A percentile compares a stretch with the other conserved stretches of the same genome.
phyloP scores from a whole-genome alignment of 441 rosid genomes.

The Manihot esculenta region DNA sequence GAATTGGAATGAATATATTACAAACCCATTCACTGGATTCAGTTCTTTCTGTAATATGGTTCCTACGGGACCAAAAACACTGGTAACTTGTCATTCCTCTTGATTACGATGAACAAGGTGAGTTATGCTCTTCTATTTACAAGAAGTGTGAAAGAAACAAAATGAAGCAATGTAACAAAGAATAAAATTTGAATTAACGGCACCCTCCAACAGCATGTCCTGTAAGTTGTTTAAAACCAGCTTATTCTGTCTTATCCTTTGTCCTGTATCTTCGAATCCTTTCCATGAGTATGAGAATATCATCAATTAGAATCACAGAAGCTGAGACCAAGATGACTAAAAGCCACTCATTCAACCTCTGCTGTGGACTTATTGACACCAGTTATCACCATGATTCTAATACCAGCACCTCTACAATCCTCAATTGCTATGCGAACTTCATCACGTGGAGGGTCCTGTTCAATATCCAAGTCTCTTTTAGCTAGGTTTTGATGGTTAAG shows the following conservation, averaged over 20 bases:
- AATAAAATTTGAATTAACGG: not conserved
- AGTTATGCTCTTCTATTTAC: not conserved
- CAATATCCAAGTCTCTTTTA: constrained; percentile 5
- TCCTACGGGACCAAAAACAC: too few species aligned
- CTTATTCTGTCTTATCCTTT: constrained; percentile 46
- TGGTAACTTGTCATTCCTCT: not conserved
- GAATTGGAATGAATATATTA: too few species aligned
- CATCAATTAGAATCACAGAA: constrained; percentile 80
- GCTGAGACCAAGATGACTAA: constrained; percentile 67
- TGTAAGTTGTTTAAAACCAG: not conserved
- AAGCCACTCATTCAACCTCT: constrained; percentile 74
- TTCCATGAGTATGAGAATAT: constrained; percentile 57
- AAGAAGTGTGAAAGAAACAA: not conserved
- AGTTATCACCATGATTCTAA: constrained; percentile 82
- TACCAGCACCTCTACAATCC: constrained; percentile 84
- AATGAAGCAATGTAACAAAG: not conserved
- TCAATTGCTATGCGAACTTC: constrained; percentile 71
- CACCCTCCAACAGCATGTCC: too few species aligned
- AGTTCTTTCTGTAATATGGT: too few species aligned
- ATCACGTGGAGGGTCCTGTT: constrained; percentile 85
- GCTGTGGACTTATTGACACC: constrained; percentile 96
- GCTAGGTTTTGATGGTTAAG: not conserved
- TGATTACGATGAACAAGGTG: not conserved
- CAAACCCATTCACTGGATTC: too few species aligned
- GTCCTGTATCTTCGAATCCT: constrained; percentile 43